Percentiles rank a stretch among this genome's conserved stretches.
phyloP scores from a whole-genome alignment of 345 rosid species.

The Syzygium aqueum region DNA sequence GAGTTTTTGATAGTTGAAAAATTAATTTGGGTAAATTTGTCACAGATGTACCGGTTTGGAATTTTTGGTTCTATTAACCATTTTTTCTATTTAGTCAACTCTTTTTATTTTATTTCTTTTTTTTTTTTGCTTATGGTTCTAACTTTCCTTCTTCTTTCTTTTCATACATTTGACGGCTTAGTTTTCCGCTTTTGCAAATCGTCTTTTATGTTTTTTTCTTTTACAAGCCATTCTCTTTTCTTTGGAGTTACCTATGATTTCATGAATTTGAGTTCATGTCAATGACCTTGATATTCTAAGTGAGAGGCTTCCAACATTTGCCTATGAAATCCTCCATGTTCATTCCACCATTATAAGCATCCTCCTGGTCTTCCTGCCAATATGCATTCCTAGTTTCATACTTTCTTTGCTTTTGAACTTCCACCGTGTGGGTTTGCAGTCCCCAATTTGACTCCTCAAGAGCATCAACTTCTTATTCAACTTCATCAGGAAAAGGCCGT shows the following conservation, averaged over 20 bases:
- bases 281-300: not conserved
- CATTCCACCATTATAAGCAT: not conserved
- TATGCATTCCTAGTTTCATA: not conserved
- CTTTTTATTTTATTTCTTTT: not conserved
- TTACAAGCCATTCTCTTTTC: not conserved
- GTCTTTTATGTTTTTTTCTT: not conserved
- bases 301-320: no score
- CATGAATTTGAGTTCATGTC: not conserved
- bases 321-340: not conserved
- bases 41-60: no score
- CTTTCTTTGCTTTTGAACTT: not conserved
- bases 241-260: not conserved
- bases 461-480: no score
- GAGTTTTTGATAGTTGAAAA: no score
- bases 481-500: no score
- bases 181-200: not conserved
- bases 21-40: no score
- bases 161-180: not conserved
- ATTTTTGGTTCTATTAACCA: no score
- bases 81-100: not conserved
- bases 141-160: not conserved
- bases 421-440: not conserved
- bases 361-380: not conserved
- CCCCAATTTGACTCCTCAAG: not conserved
- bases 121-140: not conserved